Evolutionary conservation across 2,329 filamentous ascomycete species (phyloP), one percentile per base, ranked within the genome.

Genomic region (Cladosporium sp.): DNA sequence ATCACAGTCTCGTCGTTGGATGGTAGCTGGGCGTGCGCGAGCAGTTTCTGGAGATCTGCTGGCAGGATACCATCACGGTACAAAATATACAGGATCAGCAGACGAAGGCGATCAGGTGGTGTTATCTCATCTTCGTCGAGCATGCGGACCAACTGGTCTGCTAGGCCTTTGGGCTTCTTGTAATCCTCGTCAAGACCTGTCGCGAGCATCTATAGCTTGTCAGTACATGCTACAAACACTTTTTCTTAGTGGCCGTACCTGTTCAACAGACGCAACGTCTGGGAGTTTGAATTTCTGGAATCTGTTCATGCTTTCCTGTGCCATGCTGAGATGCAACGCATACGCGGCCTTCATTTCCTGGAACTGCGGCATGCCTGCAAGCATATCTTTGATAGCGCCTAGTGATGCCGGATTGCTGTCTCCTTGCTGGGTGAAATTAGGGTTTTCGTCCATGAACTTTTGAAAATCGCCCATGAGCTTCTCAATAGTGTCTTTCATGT

Each of bases 401-500:
- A 27, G 84, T 80, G 51, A 86, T 81, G 56, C 80, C 80, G 38
- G 49, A 41, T 32, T 55, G 13, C 18, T 12, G 12, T 80, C 75
- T 41, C 45, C 37, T 64, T 83, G 78, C 56, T 93, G 85, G 11
- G 89, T 88, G 64, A 97, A 97, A 64, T 97, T 89, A 12, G 91
- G 88, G 65, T 99, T 96, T 54, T 93, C 85, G 38, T 85, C 83
- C 61, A 96, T 80, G 71, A 99, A 99, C 64, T 85, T 91, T 62
- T 90, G 85, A 64, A 99, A 97, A 66, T 97, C 92, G 51, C 83
- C 80, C 77, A 92, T 93, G 54, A 99, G 77, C 69, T 92, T 95
- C 64, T 92, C 88, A 61, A 97, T 91, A 3, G 93, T 93, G 67
- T 97, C 91, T 68, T 95, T 96, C 93, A 99, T 99, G 70, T 99